A percentile compares a stretch with the other conserved stretches of the same genome.
phyloP scores from a whole-genome alignment of 495 filamentous ascomycete species.

The Hypomontagnella monticulosa region DNA sequence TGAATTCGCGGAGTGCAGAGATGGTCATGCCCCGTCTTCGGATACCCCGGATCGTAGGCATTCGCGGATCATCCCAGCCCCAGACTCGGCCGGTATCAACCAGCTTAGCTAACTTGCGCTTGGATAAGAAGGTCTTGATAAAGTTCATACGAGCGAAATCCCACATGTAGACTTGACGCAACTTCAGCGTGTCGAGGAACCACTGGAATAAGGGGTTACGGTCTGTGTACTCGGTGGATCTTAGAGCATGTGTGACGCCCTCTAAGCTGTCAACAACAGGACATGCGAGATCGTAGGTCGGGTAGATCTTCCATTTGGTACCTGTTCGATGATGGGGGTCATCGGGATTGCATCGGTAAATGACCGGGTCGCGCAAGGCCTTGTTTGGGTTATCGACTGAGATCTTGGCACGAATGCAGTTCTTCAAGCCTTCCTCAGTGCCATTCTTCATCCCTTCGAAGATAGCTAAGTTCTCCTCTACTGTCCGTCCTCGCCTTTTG shows the following conservation, averaged over 20 bases:
- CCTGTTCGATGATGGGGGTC: constrained; percentile 88
- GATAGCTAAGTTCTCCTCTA: constrained; percentile 80
- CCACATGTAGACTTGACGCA: constrained; percentile 94
- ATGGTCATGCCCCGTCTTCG: constrained; percentile 91
- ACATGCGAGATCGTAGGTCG: constrained; percentile 94
- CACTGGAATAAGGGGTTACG: constrained; percentile 97
- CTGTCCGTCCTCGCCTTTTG: constrained; percentile 75
- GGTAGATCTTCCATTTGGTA: constrained; percentile 91
- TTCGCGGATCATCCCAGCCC: constrained; percentile 96
- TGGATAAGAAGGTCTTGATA: constrained; percentile 86
- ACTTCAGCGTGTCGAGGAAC: constrained; percentile 86
- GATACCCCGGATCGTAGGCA: constrained; percentile 92
- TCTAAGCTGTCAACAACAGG: constrained; percentile 91
- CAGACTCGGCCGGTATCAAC: constrained; percentile 86
- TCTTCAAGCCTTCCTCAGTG: constrained; percentile 75
- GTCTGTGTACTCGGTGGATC: constrained; percentile 97
- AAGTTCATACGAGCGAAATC: constrained; percentile 98
- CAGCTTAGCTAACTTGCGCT: constrained; percentile 94
- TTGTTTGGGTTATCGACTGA: constrained; percentile 85
- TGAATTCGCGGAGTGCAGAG: constrained; percentile 87
- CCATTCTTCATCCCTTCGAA: constrained; percentile 92
- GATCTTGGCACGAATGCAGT: constrained; percentile 92
- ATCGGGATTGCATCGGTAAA: constrained; percentile 88
- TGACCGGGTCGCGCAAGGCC: constrained; percentile 89
- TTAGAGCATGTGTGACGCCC: constrained; percentile 92